Base-by-base conservation (phyloP, 2,329 filamentous ascomycete genomes). In the Macroventuria anomochaeta region DNA sequence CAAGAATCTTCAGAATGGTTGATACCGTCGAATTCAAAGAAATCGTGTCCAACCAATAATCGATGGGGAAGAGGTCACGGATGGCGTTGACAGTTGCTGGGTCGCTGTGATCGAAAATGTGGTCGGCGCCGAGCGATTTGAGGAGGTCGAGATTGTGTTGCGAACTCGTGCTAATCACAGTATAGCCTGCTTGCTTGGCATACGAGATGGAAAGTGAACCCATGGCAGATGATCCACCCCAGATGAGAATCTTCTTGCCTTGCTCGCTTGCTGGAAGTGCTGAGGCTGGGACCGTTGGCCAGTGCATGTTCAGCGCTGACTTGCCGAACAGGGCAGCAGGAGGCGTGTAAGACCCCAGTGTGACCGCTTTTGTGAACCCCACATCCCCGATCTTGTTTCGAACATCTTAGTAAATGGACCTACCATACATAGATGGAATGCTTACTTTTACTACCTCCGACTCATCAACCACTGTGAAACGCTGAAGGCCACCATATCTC, bases 21-120 rank as follows among this genome's bases (percentile, higher is more conserved):
- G 52, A 57, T 10, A 65, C 46, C 1, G 56, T 51, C 8, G 49
- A 20, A 5, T 63, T 48, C 8, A 73, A 47, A n/a, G 64, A 64
- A 42, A 80, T 77, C 0, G 74, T 77, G 46, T 80, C 77, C 42
- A 80, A 77, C 28, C 72, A 71, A 41, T 77, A 73, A 8, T 62
- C 49, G 3, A 80, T 61, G 1, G 62, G 75, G 2, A 69, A 70
- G 4, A 60, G 63, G 0, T 64, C 49, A 12, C 59, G 63, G 57
- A 80, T 76, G 15, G 70, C 69, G 3, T 72, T 61, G 10, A 73
- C 65, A 2, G 78, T 75, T 1, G 73, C 37, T 1, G 60, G 48
- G 42, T 77, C 71, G 8, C 67, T 72, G 48, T 81, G 79, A 53
- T 81, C 74, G 43, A 67, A 57, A 34, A 67, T 31, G 23, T 65